Evolutionary conservation across 352 stramenopile genomes (phyloP).

Genomic region (Sclerospora graminicola): DNA sequence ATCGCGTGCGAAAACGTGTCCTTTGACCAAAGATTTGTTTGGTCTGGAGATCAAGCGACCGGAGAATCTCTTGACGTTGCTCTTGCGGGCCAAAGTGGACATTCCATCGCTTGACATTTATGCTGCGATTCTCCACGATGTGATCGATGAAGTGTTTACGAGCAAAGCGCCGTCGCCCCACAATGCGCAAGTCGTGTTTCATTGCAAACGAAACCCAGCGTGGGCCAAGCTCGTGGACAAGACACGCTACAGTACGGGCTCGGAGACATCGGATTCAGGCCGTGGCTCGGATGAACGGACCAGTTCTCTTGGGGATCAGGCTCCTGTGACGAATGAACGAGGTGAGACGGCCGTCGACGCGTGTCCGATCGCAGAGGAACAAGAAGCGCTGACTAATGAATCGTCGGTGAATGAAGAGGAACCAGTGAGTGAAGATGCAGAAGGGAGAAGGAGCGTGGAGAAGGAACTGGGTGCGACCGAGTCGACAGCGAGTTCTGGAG

Average conservation of each 20-base stretch:
- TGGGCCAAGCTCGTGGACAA: constrained; percentile 54
- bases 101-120: constrained; percentile 63
- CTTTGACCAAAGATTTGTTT: constrained; percentile 67
- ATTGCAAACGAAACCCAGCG: constrained; percentile 54
- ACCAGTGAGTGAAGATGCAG: too few relatives aligned
- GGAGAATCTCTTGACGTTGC: constrained; percentile 44
- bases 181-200: constrained; percentile 54
- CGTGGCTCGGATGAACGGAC: constrained; percentile 26
- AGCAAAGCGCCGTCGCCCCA: constrained; percentile 50
- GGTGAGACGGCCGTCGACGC: constrained; percentile 7
- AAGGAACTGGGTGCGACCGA: constrained; percentile 4
- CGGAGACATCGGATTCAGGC: constrained; percentile 21
- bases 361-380: not conserved
- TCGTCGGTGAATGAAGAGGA: too few relatives aligned
- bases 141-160: constrained; percentile 63
- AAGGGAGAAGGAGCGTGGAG: too few relatives aligned
- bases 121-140: constrained; percentile 63
- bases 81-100: constrained; percentile 51
- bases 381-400: too few relatives aligned
- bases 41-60: constrained; percentile 31
- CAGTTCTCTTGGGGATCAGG: constrained; percentile 20
- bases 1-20: constrained; percentile 51
- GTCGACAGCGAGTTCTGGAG: not conserved
- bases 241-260: constrained; percentile 26
- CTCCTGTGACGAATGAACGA: constrained; percentile 8